These are phyloP conservation scores for Bullera alba DNA, from an alignment of 768 basidiomycete species.

Conservation along the genomic window DNA sequence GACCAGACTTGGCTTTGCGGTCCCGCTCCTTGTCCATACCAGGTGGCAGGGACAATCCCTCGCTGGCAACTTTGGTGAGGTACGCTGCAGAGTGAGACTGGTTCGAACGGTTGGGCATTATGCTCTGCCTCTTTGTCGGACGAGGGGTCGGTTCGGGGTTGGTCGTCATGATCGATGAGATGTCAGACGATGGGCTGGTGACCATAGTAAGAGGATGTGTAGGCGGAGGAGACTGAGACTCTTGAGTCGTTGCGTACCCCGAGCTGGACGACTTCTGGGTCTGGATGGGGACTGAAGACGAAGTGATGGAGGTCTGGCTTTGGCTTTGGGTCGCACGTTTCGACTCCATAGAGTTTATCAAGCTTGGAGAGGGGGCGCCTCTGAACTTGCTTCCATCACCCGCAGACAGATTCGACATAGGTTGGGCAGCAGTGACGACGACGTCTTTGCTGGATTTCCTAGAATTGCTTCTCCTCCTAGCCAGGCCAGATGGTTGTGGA, in stretches of 20 bases:
- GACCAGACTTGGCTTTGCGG: conserved; percentile 84
- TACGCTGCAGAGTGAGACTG: conserved; percentile 28
- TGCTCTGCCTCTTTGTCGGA: conserved; percentile 31
- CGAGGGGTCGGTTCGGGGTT: conserved; percentile 17
- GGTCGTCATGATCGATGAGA: conserved; percentile 49
- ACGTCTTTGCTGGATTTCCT: conserved; percentile 33
- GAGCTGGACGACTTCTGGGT: no score
- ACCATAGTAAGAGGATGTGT: conserved; percentile 58
- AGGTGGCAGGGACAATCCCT: conserved; percentile 24
- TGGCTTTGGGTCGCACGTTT: conserved; percentile 32
- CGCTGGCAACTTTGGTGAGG: conserved; percentile 25
- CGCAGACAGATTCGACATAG: conserved; percentile 15
- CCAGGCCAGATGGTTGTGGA: neutral
- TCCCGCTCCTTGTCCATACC: conserved; percentile 58
- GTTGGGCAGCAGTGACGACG: conserved; percentile 31
- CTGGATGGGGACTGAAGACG: neutral
- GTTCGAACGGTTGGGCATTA: conserved; percentile 24
- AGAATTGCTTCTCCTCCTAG: conserved; percentile 19
- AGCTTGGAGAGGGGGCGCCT: conserved; percentile 32
- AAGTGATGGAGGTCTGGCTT: conserved; percentile 34
- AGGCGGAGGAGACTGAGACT: conserved; percentile 1
- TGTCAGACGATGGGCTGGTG: conserved; percentile 55
- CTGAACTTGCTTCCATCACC: conserved; percentile 21
- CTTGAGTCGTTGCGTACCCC: neutral
- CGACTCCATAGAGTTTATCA: conserved; percentile 33